Evolutionary conservation across 345 rosid species (phyloP), one percentile per base, ranked within the genome.

Genomic region (Cardiospermum halicacabum): DNA sequence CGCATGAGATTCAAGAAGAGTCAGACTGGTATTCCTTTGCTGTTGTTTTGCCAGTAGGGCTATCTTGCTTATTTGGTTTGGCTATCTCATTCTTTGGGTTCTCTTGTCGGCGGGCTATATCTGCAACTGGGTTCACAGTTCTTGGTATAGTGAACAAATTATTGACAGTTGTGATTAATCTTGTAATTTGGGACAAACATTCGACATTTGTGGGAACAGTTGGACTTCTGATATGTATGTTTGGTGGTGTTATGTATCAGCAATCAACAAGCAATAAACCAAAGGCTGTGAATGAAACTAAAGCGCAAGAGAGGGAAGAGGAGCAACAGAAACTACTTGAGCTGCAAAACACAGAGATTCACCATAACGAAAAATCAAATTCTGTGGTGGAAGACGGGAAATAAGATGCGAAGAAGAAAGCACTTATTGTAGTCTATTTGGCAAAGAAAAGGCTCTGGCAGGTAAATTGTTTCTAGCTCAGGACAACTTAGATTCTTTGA

Each of bases 71-170:
- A 19, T 89, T 94, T 31, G 99, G 99, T 18, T 68, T 91, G 65
- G 92, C 97, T 3, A 94, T 94, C 66, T 94, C 99, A 5, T 94
- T 94, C 81, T 94, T 94, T 21, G 99, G 99, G 5, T 94, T 94
- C 81, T 94, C 99, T 11, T 91, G 99, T 65, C 85, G 97, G 11
- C 74, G 86, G 49, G 96, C 91, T 4, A 94, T 94, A 67, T 94
- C 99, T 36, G 99, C 99, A 4, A 91, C 97, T 15, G 99, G 99
- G 3, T 94, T 84, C 59, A 94, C 99, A n/a, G 97, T 94, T 75
- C 96, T 94, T 54, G 99, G 99, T 1, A 91, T 94, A 8, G 97
- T 94, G 64, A 94, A 91, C 74, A 94, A 94, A 88, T 70, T 91
- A 9, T 56, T 94, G 80, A 94, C 99, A 0, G 97, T 91, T 53